These are phyloP conservation scores for Rosa multiflora DNA, from an alignment of 306 rosid species.

Conservation along the genomic window DNA sequence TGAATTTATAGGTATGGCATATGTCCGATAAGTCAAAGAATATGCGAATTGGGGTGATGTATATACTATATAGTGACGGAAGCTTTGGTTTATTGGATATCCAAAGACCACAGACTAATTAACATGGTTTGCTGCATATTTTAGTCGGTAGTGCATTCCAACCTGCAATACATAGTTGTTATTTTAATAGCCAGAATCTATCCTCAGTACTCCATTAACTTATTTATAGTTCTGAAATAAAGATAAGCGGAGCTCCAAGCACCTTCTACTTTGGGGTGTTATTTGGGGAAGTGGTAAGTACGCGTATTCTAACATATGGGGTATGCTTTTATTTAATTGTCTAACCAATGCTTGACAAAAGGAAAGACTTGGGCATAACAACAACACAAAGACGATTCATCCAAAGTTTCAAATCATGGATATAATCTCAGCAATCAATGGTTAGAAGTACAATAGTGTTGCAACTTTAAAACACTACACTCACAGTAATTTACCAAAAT, in stretches of 20 bases:
- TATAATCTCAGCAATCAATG: no score
- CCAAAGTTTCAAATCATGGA: no score
- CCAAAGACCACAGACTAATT: not conserved
- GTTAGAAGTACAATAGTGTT: no score
- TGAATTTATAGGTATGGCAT: not conserved
- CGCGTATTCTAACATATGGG: no score
- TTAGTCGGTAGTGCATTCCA: not conserved
- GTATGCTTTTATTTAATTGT: no score
- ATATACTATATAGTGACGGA: constrained; percentile 12
- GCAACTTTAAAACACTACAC: not conserved
- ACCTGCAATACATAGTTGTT: not conserved
- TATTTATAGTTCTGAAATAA: not conserved
- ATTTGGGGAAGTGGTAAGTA: no score
- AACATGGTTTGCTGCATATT: not conserved
- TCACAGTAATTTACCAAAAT: no score
- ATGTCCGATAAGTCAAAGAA: not conserved
- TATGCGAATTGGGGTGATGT: not conserved
- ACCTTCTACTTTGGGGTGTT: not conserved
- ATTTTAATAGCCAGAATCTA: not conserved
- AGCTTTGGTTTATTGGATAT: not conserved
- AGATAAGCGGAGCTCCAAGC: not conserved
- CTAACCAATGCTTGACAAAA: no score
- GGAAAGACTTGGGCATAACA: no score
- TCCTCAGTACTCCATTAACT: not conserved
- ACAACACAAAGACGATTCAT: no score